Evolutionary conservation across 257 asterid genomes (phyloP).

Genomic region (Solanum arcanum): DNA sequence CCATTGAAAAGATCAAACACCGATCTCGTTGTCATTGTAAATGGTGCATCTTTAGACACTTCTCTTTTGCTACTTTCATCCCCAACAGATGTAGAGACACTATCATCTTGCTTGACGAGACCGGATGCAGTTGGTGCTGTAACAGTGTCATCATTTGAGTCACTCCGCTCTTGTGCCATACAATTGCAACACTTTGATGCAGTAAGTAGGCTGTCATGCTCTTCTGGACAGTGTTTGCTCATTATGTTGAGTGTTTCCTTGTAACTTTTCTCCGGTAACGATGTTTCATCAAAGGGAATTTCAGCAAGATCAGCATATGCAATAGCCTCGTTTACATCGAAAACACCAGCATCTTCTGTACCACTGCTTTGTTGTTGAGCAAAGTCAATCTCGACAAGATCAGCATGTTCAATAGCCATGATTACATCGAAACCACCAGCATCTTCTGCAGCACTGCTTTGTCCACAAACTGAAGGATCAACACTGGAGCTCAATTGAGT

Average conservation of each 20-base stretch:
- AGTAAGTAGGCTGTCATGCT: slow-evolving; percentile 11
- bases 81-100: background rate
- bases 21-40: background rate
- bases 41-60: slow-evolving; percentile 2
- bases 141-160: background rate
- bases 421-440: slow-evolving; percentile 3
- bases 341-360: background rate
- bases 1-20: slow-evolving; percentile 13
- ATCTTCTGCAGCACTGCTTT: slow-evolving; percentile 1
- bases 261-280: slow-evolving; percentile 43
- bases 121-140: background rate
- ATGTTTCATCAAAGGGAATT: slow-evolving; percentile 36
- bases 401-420: slow-evolving; percentile 1
- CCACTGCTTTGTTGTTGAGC: slow-evolving; percentile 19
- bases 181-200: slow-evolving; percentile 17
- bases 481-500: slow-evolving; percentile 3
- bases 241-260: slow-evolving; percentile 18
- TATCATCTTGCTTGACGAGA: slow-evolving; percentile 5
- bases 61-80: background rate
- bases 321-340: slow-evolving; percentile 2
- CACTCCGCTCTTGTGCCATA: slow-evolving; percentile 15
- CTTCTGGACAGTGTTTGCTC: slow-evolving; percentile 15
- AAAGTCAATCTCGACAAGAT: slow-evolving; percentile 26
- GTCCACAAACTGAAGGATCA: slow-evolving; percentile 19
- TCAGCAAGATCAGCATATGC: slow-evolving; percentile 15